A percentile compares a stretch with the other conserved stretches of the same genome.
phyloP scores from a whole-genome alignment of 176 grass and related monocot genomes.

The Elymus sibiricus region DNA sequence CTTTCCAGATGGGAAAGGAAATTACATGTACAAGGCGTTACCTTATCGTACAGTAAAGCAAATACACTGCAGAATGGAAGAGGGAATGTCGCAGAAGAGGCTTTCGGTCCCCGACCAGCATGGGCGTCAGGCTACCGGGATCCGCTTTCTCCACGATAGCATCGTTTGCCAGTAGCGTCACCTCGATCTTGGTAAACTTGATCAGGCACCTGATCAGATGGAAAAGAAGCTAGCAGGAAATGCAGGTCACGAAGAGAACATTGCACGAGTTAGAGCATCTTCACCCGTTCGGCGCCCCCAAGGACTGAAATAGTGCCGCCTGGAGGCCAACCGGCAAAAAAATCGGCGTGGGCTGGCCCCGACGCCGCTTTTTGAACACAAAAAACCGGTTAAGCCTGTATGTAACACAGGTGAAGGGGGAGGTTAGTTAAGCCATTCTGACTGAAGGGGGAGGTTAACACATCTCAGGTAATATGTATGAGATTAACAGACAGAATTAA shows the following conservation, averaged over 20 bases:
- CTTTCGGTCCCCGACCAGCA: constrained; percentile 75
- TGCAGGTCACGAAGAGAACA: background rate
- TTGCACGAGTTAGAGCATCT: background rate
- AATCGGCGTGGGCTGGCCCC: no score
- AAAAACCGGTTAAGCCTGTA: no score
- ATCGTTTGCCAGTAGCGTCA: constrained; percentile 29
- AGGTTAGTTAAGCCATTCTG: no score
- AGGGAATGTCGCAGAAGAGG: constrained; percentile 25
- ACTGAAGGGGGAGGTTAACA: no score
- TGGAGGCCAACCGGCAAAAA: no score
- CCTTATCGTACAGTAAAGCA: background rate
- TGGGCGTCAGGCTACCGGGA: constrained; percentile 59
- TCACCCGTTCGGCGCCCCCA: no score
- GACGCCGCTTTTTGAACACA: no score
- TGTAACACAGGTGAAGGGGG: no score
- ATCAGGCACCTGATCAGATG: constrained; percentile 19
- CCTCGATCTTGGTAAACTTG: background rate
- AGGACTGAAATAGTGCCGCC: no score
- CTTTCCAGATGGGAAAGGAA: no score
- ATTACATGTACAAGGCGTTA: background rate
- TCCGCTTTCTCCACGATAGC: constrained; percentile 64
- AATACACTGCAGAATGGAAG: constrained; percentile 14
- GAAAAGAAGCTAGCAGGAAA: background rate
- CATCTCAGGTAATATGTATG: no score
- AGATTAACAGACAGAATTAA: background rate